Conservation (phyloP, 2,329 filamentous ascomycete genomes). For the Purpureocillium takamizusanense region DNA sequence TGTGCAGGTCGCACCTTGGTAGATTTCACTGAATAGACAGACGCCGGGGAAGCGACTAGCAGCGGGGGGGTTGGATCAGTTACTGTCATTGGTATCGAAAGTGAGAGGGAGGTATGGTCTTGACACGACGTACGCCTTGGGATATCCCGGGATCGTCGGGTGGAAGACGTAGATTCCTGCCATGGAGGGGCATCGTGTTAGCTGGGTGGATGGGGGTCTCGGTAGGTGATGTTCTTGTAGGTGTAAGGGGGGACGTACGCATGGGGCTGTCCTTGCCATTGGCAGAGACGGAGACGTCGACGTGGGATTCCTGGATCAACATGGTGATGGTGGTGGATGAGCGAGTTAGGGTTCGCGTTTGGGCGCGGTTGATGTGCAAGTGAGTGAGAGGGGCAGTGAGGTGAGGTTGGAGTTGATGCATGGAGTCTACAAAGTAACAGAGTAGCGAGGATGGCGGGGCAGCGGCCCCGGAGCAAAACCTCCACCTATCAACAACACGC, state of each 20-base stretch:
- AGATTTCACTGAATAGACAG: slow-evolving; percentile 87
- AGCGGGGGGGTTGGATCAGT: too few species aligned
- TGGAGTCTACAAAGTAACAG: too few species aligned
- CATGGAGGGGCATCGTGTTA: slow-evolving; percentile 1
- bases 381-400: background rate
- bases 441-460: too few species aligned
- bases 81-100: background rate
- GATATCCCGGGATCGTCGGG: slow-evolving; percentile 74
- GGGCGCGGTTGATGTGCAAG: background rate
- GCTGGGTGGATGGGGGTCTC: slow-evolving; percentile 2
- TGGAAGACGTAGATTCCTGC: slow-evolving; percentile 84
- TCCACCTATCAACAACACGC: too few species aligned
- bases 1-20: slow-evolving; percentile 58
- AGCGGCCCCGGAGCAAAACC: too few species aligned
- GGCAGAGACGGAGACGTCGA: slow-evolving; percentile 39
- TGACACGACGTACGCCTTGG: slow-evolving; percentile 61
- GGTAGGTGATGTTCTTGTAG: background rate
- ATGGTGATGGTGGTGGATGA: slow-evolving; percentile 22
- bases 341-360: background rate
- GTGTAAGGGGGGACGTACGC: slow-evolving; percentile 27
- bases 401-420: too few species aligned
- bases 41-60: slow-evolving; percentile 73
- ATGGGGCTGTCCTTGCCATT: slow-evolving; percentile 46
- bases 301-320: slow-evolving; percentile 45
- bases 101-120: background rate